Conservation (phyloP, 2,329 filamentous ascomycete species). For the Tolypocladium tropicale region DNA sequence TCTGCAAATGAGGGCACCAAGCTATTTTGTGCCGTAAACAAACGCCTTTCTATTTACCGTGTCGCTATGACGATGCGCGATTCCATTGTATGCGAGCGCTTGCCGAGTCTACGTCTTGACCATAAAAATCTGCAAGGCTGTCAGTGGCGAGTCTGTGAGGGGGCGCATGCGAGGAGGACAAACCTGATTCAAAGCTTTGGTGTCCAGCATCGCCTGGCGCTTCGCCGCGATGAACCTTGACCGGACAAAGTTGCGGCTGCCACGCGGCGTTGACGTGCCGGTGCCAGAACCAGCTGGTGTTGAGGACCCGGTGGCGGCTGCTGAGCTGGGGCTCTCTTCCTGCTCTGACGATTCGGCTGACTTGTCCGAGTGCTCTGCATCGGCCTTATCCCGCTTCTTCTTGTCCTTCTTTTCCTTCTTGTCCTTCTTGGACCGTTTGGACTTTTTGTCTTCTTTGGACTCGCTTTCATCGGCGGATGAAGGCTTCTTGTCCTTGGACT, state of each 20-base stretch:
- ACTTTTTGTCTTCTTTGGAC: conserved; percentile 16
- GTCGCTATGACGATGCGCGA: background rate
- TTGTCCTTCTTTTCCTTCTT: conserved; percentile 34
- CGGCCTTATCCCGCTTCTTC: conserved; percentile 32
- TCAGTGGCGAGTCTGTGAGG: background rate
- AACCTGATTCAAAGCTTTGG: conserved; percentile 78
- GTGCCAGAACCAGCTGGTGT: conserved; percentile 30
- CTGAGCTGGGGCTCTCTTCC: conserved; percentile 11
- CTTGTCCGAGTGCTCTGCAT: conserved; percentile 14
- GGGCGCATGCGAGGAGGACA: conserved; percentile 10
- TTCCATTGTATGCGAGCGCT: background rate
- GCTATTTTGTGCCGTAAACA: background rate
- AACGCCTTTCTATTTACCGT: background rate
- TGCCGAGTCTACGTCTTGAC: conserved; percentile 36
- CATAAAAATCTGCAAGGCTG: conserved; percentile 53
- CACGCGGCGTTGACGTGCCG: conserved; percentile 34
- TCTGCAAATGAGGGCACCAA: background rate
- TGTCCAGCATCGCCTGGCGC: conserved; percentile 70
- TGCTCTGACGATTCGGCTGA: background rate
- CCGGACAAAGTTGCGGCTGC: conserved; percentile 61
- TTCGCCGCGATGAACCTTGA: conserved; percentile 84
- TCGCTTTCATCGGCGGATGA: background rate
- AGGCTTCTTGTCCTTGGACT: conserved; percentile 9
- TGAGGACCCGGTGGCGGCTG: conserved; percentile 22
- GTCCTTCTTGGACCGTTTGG: conserved; percentile 27